Evolutionary conservation across 345 rosid genomes (phyloP).

Genomic region (Syzygium grande): DNA sequence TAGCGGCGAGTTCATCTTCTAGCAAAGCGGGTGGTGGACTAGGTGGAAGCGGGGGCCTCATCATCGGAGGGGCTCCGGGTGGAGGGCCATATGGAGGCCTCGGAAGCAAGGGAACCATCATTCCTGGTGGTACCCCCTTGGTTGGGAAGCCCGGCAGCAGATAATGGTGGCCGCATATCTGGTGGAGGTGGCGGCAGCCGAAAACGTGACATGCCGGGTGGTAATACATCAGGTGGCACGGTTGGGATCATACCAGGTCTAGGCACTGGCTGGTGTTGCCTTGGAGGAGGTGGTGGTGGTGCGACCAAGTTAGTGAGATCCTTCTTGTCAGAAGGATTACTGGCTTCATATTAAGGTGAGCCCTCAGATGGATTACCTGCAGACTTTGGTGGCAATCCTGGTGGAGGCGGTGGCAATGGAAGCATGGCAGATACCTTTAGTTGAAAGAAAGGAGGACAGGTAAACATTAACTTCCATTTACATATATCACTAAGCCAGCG

Average conservation of each 20-base stretch:
- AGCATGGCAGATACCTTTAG: slow-evolving; percentile 33
- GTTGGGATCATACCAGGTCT: slow-evolving; percentile 35
- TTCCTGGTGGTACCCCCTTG: slow-evolving; percentile 49
- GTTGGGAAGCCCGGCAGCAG: slow-evolving; percentile 41
- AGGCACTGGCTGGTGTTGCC: slow-evolving; percentile 41
- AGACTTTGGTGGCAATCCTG: slow-evolving; percentile 39
- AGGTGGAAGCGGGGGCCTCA: slow-evolving; percentile 97
- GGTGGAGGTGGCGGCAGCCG: slow-evolving; percentile 88
- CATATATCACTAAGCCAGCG: neutral
- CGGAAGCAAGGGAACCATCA: slow-evolving; percentile 59
- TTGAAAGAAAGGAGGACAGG: neutral
- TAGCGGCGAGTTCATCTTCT: slow-evolving; percentile 35
- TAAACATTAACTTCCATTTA: neutral
- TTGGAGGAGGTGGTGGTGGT: slow-evolving; percentile 89
- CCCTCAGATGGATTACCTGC: slow-evolving; percentile 33
- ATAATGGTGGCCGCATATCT: slow-evolving; percentile 22
- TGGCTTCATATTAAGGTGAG: slow-evolving; percentile 33
- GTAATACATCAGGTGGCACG: slow-evolving; percentile 49
- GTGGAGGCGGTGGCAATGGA: slow-evolving; percentile 62
- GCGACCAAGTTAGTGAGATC: slow-evolving; percentile 54
- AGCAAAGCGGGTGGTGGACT: slow-evolving; percentile 71
- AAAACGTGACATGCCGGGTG: slow-evolving; percentile 63
- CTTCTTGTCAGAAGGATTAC: slow-evolving; percentile 24
- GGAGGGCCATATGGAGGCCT: slow-evolving; percentile 88
- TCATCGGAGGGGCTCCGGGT: slow-evolving; percentile 80